phyloP scores from a whole-genome alignment of 495 filamentous ascomycete genomes.

The Neurospora intermedia region DNA sequence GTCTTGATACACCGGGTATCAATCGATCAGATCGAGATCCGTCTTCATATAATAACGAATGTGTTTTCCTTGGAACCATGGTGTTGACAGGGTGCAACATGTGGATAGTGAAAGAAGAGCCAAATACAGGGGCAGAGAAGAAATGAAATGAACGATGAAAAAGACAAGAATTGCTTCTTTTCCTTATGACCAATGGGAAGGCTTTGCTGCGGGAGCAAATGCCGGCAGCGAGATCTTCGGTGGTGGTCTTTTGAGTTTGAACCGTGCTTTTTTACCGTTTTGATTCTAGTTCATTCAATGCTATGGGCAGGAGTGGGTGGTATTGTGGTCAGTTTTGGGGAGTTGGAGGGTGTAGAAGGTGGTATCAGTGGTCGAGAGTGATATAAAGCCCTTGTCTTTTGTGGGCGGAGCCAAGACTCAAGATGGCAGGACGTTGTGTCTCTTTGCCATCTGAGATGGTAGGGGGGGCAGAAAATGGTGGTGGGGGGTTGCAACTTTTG shows the following conservation, averaged over 20 bases:
- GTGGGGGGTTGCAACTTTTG: background rate
- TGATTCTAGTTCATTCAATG: background rate
- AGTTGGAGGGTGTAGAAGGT: background rate
- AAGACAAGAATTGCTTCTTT: slow-evolving; percentile 4
- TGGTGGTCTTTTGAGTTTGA: background rate
- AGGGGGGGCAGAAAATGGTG: background rate
- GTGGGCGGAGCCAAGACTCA: background rate
- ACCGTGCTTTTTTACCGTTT: background rate
- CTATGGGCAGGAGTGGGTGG: background rate
- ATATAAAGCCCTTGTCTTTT: background rate
- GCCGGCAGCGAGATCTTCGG: slow-evolving; percentile 5
- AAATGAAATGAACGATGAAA: background rate
- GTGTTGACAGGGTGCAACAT: too few species aligned
- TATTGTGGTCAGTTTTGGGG: background rate
- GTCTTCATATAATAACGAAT: background rate
- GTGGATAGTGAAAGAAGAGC: background rate
- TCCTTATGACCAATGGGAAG: slow-evolving; percentile 7
- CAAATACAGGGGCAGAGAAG: background rate
- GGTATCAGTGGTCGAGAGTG: background rate
- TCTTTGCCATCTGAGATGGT: background rate
- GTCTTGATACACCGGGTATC: too few species aligned
- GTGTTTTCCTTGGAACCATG: background rate
- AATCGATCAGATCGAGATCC: background rate
- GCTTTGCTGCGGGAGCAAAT: slow-evolving; percentile 6
- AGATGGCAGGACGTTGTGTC: background rate